Percentiles rank a stretch among this genome's conserved stretches.
Conservation (phyloP, 768 basidiomycete genomes). For the Porphyrellus cyaneotinctus region DNA sequence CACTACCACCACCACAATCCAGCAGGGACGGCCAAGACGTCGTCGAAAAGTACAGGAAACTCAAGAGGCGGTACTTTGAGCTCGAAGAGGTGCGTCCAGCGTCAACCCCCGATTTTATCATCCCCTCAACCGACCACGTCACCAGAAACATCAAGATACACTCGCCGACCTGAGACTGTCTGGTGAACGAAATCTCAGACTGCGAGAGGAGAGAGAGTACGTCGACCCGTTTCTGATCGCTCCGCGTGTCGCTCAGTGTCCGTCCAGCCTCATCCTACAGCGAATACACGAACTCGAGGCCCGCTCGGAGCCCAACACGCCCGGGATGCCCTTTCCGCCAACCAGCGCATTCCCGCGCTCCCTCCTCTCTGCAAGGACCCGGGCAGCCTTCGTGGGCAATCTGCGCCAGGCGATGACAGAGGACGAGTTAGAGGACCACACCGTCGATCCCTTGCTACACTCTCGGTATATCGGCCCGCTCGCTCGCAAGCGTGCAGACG, state of each 20-base stretch:
- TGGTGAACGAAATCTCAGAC: constrained; percentile 58
- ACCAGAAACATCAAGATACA: constrained; percentile 58
- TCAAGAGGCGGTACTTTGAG: constrained; percentile 64
- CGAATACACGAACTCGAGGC: constrained; percentile 60
- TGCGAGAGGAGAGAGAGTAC: constrained; percentile 61
- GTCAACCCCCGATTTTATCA: background rate
- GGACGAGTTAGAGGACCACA: constrained; percentile 40
- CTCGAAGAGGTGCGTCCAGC: constrained; percentile 59
- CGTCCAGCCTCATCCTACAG: constrained; percentile 47
- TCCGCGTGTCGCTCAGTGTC: constrained; percentile 1
- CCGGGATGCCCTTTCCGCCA: constrained; percentile 34
- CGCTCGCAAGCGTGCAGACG: constrained; percentile 42
- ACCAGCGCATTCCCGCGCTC: constrained; percentile 49
- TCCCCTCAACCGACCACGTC: background rate
- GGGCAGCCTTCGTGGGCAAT: constrained; percentile 44
- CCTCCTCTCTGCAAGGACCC: constrained; percentile 40
- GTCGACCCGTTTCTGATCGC: constrained; percentile 21
- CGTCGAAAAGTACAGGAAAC: constrained; percentile 57
- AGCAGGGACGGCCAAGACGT: constrained; percentile 43
- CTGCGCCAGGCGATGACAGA: constrained; percentile 48
- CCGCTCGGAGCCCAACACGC: constrained; percentile 32
- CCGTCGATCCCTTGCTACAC: constrained; percentile 41
- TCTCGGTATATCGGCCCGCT: constrained; percentile 46
- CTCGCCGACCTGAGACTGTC: constrained; percentile 54
- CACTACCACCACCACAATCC: constrained; percentile 25